Conservation (phyloP, 2,329 filamentous ascomycete species). For the Pseudogymnoascus sp. region DNA sequence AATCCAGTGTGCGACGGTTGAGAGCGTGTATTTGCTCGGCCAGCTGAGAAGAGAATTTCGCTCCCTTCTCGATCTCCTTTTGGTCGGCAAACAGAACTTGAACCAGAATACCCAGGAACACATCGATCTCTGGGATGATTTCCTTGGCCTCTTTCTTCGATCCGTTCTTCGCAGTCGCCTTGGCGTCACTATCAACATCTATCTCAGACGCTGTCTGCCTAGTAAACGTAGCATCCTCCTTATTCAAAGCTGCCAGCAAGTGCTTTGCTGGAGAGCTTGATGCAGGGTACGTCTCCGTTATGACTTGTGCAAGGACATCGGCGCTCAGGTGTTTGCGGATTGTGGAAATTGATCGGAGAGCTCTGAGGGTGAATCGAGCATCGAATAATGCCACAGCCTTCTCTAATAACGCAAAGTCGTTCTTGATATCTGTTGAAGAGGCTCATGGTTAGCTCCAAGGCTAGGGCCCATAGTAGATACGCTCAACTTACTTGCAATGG, state of each 20-base stretch:
- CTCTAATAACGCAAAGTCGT: conserved; percentile 85
- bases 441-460: conserved; percentile 12
- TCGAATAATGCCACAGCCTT: conserved; percentile 90
- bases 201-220: conserved; percentile 54
- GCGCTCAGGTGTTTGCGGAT: conserved; percentile 84
- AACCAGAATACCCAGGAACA: conserved; percentile 77
- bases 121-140: conserved; percentile 74
- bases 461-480: background rate
- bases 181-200: conserved; percentile 60
- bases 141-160: conserved; percentile 62
- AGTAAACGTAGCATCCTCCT: conserved; percentile 55
- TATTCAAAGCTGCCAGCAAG: conserved; percentile 61
- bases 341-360: conserved; percentile 88
- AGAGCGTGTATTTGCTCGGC: conserved; percentile 77
- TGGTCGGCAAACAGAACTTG: conserved; percentile 86
- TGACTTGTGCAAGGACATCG: conserved; percentile 71
- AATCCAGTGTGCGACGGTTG: conserved; percentile 90
- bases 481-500: conserved; percentile 46
- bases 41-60: conserved; percentile 74
- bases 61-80: conserved; percentile 71
- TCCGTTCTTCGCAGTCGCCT: conserved; percentile 42
- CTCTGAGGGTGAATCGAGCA: conserved; percentile 86
- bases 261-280: conserved; percentile 54
- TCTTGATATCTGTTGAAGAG: conserved; percentile 69
- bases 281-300: conserved; percentile 69